A percentile compares a stretch with the other conserved stretches of the same genome.
phyloP scores from a whole-genome alignment of 1,139 yeast species.

The Komagataea norvegica region DNA sequence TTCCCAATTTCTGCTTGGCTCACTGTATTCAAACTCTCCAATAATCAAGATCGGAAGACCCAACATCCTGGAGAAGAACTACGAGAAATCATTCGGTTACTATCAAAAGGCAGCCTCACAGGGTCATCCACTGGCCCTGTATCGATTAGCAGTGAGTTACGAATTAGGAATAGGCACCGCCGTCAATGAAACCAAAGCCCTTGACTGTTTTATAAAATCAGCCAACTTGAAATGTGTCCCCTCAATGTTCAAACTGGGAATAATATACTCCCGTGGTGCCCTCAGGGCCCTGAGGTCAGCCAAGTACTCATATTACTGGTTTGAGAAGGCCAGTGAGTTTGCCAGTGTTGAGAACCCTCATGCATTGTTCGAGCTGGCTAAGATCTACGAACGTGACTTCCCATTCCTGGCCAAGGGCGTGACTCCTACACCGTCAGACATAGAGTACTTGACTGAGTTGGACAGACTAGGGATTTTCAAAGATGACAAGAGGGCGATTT shows the following conservation, averaged over 20 bases:
- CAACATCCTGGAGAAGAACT: constrained; percentile 50
- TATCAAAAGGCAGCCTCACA: constrained; percentile 54
- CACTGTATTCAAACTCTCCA: constrained; percentile 52
- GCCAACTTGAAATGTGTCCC: constrained; percentile 53
- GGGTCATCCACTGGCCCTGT: constrained; percentile 54
- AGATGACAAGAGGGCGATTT: constrained; percentile 57
- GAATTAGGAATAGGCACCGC: constrained; percentile 61
- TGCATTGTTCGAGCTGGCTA: constrained; percentile 63
- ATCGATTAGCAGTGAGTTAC: constrained; percentile 62
- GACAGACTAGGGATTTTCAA: constrained; percentile 24
- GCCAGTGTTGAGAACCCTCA: constrained; percentile 45
- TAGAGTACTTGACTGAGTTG: constrained; percentile 29
- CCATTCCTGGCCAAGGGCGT: constrained; percentile 39
- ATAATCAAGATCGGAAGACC: constrained; percentile 30
- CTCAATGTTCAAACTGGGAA: constrained; percentile 65
- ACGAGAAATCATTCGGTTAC: constrained; percentile 52
- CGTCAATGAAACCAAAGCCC: constrained; percentile 41
- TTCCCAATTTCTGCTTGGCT: constrained; percentile 55
- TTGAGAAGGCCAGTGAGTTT: constrained; percentile 46
- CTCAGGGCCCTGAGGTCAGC: constrained; percentile 40
- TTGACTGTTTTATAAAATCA: constrained; percentile 50
- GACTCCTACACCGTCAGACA: constrained; percentile 27
- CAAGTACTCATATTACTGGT: constrained; percentile 49
- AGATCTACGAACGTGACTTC: constrained; percentile 63
- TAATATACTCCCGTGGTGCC: constrained; percentile 51